Conservation (phyloP, 192 early-diverging fungal genomes). For the Lobosporangium transversale region DNA sequence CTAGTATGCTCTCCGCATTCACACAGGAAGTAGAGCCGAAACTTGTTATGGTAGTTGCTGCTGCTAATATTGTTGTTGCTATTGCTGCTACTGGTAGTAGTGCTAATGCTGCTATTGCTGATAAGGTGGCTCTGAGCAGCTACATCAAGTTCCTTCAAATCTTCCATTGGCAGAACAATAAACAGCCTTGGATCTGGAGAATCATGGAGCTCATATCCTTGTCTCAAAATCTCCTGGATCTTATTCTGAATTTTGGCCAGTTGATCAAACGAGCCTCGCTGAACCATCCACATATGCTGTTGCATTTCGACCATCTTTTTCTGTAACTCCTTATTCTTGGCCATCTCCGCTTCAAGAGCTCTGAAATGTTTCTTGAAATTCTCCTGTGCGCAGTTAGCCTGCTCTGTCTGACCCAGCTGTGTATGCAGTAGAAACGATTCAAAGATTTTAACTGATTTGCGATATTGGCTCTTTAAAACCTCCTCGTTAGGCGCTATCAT, state of each 20-base stretch:
- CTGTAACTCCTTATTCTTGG: constrained; percentile 1
- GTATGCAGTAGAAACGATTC: not conserved
- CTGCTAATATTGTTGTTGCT: not conserved
- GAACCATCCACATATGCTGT: not conserved
- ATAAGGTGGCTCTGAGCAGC: too few relatives aligned
- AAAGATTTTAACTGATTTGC: not conserved
- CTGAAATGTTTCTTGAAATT: constrained; percentile 3
- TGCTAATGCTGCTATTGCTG: too few relatives aligned
- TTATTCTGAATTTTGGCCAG: not conserved
- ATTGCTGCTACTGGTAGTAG: not conserved
- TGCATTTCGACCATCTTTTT: constrained; percentile 8
- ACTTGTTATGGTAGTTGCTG: not conserved
- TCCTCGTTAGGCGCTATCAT: not conserved
- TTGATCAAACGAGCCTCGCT: not conserved
- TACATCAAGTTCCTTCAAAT: too few relatives aligned
- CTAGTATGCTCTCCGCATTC: constrained; percentile 26
- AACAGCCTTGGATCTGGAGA: constrained; percentile 14
- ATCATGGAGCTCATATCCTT: constrained; percentile 12
- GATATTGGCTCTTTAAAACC: not conserved
- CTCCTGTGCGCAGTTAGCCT: not conserved
- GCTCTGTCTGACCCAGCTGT: not conserved
- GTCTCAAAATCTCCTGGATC: constrained; percentile 12
- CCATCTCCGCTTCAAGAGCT: constrained; percentile 3
- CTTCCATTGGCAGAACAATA: constrained; percentile 4
- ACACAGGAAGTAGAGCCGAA: constrained; percentile 16